Evolutionary conservation across 2,329 filamentous ascomycete genomes (phyloP).

Genomic region (Fusarium tuaranense): DNA sequence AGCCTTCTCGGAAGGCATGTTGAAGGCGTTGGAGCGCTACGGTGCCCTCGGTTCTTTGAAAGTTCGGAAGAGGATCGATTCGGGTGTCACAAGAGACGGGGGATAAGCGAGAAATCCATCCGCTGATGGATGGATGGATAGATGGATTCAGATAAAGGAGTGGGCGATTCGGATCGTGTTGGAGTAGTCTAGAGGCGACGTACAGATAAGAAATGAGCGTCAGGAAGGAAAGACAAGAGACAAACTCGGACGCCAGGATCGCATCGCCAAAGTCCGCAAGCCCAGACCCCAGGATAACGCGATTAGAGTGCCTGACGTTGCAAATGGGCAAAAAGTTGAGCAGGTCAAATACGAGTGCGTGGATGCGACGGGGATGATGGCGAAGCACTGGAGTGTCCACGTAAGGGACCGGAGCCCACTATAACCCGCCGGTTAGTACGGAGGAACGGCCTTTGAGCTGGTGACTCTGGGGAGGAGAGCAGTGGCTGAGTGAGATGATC

Average conservation of each 20-base stretch:
- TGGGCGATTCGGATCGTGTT: conserved; percentile 25
- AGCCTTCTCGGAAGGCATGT: conserved; percentile 54
- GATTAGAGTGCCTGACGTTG: conserved; percentile 14
- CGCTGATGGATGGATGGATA: conserved; percentile 13
- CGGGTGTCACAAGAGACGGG: conserved; percentile 17
- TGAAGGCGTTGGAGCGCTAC: conserved; percentile 32
- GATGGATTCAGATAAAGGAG: conserved; percentile 28
- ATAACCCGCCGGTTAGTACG: conserved; percentile 38
- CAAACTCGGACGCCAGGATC: conserved; percentile 34
- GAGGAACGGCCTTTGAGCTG: conserved; percentile 17
- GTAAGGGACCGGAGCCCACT: conserved; percentile 41
- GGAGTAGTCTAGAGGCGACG: conserved; percentile 20
- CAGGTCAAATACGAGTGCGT: conserved; percentile 21
- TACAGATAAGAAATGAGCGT: conserved; percentile 40
- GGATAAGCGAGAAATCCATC: conserved; percentile 26
- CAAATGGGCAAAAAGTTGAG: conserved; percentile 23
- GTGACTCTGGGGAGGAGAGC: conserved; percentile 18
- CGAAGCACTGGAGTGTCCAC: conserved; percentile 41
- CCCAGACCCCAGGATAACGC: conserved; percentile 5
- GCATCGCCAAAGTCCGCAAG: conserved; percentile 37
- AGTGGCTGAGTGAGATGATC: conserved; percentile 38
- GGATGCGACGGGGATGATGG: conserved; percentile 39
- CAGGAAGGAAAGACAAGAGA: conserved; percentile 41
- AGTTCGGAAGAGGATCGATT: conserved; percentile 16
- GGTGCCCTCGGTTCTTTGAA: conserved; percentile 30